phyloP scores from a whole-genome alignment of 495 filamentous ascomycete species.

The Hypoxylon subgilvum region DNA sequence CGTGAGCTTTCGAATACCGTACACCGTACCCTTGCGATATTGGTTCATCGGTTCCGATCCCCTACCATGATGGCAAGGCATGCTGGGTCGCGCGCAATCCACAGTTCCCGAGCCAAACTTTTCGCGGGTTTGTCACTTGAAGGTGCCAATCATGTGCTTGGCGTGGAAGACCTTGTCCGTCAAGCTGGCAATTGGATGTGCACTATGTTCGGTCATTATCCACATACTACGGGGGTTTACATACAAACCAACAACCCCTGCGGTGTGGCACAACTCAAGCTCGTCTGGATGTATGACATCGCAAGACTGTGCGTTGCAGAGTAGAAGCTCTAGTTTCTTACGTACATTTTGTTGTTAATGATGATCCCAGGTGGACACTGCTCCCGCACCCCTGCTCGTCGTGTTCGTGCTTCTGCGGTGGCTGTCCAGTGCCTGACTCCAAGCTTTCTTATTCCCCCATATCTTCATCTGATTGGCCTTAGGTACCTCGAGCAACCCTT shows the following conservation, averaged over 20 bases:
- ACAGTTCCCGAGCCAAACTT: background rate
- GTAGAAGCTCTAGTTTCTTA: slow-evolving; percentile 10
- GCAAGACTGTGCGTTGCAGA: slow-evolving; percentile 3
- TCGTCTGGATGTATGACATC: slow-evolving; percentile 5
- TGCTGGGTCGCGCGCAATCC: too few species aligned
- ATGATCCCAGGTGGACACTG: slow-evolving; percentile 1
- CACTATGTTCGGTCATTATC: slow-evolving; percentile 18
- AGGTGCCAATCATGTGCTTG: slow-evolving; percentile 16
- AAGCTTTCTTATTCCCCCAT: slow-evolving; percentile 6
- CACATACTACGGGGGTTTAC: slow-evolving; percentile 20
- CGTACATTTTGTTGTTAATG: slow-evolving; percentile 1
- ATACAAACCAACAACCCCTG: background rate
- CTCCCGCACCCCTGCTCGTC: slow-evolving; percentile 9
- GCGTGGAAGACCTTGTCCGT: slow-evolving; percentile 1
- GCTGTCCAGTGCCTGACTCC: slow-evolving; percentile 6
- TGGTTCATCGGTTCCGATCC: too few species aligned
- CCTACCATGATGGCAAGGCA: too few species aligned
- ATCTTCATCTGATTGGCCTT: slow-evolving; percentile 23
- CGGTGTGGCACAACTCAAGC: slow-evolving; percentile 15
- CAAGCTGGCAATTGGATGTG: slow-evolving; percentile 23
- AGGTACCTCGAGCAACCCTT: slow-evolving; percentile 7
- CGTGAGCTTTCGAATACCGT: too few species aligned
- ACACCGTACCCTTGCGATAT: too few species aligned
- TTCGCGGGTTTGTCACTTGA: slow-evolving; percentile 4
- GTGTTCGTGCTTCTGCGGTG: slow-evolving; percentile 16